phyloP scores from a whole-genome alignment of 1,139 yeast genomes.

The Candida mesenterica region DNA sequence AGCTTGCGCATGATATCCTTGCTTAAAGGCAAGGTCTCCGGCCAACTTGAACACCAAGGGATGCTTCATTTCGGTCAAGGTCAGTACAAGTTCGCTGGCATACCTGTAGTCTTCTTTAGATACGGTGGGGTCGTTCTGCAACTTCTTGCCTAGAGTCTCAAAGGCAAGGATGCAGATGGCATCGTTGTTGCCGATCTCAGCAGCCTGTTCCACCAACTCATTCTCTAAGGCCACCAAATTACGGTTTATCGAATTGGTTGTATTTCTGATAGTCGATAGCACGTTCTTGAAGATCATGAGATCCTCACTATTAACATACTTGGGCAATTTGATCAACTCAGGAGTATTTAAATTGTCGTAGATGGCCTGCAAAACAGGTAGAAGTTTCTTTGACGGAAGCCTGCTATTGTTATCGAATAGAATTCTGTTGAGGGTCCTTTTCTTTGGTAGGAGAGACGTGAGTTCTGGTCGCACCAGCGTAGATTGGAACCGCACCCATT shows the following conservation, averaged over 20 bases:
- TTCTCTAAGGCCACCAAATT: conserved; percentile 62
- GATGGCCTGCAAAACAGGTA: conserved; percentile 51
- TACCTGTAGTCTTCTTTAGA: conserved; percentile 54
- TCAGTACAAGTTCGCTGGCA: conserved; percentile 61
- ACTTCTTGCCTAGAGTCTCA: conserved; percentile 45
- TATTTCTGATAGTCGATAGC: conserved; percentile 57
- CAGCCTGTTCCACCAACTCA: conserved; percentile 73
- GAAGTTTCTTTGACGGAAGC: conserved; percentile 49
- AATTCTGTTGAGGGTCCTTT: conserved; percentile 53
- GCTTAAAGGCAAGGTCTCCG: conserved; percentile 65
- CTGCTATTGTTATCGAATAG: conserved; percentile 66
- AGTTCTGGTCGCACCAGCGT: conserved; percentile 39
- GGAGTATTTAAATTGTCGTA: conserved; percentile 46
- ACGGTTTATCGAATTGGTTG: conserved; percentile 57
- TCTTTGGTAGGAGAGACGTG: conserved; percentile 54
- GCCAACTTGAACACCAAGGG: conserved; percentile 71
- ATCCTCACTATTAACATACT: conserved; percentile 50
- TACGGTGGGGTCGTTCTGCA: conserved; percentile 22
- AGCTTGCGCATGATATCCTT: conserved; percentile 48
- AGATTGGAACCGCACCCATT: conserved; percentile 3
- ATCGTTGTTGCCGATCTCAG: conserved; percentile 77
- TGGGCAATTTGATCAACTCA: conserved; percentile 37
- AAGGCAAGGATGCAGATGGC: conserved; percentile 74
- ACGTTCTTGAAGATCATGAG: conserved; percentile 68
- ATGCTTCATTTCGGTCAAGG: conserved; percentile 61